phyloP scores from a whole-genome alignment of 2,329 filamentous ascomycete genomes.

The Pseudogymnoascus sp. region DNA sequence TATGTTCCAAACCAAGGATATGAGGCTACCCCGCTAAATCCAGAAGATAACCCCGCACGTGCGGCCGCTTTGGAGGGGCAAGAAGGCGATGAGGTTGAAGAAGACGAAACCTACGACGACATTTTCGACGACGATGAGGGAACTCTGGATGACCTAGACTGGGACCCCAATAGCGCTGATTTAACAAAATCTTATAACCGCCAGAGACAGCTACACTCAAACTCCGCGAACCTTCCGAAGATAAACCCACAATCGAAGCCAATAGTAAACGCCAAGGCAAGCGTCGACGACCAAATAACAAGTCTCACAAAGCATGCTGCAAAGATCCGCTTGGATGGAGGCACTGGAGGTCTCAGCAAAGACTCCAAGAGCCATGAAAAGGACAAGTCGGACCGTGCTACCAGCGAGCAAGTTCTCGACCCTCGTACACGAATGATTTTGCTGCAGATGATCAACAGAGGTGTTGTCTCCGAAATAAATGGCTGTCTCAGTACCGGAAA shows the following conservation, averaged over 20 bases:
- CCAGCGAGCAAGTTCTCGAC: slow-evolving; percentile 89
- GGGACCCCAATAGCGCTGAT: slow-evolving; percentile 53
- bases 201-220: slow-evolving; percentile 58
- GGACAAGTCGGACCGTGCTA: slow-evolving; percentile 89
- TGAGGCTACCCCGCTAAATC: slow-evolving; percentile 29
- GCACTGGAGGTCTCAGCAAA: slow-evolving; percentile 37
- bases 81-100: slow-evolving; percentile 25
- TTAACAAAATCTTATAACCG: slow-evolving; percentile 80
- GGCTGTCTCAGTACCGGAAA: slow-evolving; percentile 95
- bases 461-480: slow-evolving; percentile 82
- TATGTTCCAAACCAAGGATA: slow-evolving; percentile 43
- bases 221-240: slow-evolving; percentile 43
- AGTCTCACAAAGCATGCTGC: slow-evolving; percentile 76
- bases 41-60: slow-evolving; percentile 25
- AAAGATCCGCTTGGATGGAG: slow-evolving; percentile 71
- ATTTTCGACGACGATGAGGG: slow-evolving; percentile 55
- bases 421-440: slow-evolving; percentile 91
- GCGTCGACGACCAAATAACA: slow-evolving; percentile 79
- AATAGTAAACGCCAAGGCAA: slow-evolving; percentile 67
- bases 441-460: slow-evolving; percentile 89
- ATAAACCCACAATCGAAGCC: slow-evolving; percentile 68
- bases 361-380: slow-evolving; percentile 50
- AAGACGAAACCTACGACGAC: slow-evolving; percentile 37
- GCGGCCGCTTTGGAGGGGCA: slow-evolving; percentile 26
- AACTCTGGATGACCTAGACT: slow-evolving; percentile 47